Evolutionary conservation across 106 monocot genomes (phyloP).

Genomic region (Xerophyta viscosa): DNA sequence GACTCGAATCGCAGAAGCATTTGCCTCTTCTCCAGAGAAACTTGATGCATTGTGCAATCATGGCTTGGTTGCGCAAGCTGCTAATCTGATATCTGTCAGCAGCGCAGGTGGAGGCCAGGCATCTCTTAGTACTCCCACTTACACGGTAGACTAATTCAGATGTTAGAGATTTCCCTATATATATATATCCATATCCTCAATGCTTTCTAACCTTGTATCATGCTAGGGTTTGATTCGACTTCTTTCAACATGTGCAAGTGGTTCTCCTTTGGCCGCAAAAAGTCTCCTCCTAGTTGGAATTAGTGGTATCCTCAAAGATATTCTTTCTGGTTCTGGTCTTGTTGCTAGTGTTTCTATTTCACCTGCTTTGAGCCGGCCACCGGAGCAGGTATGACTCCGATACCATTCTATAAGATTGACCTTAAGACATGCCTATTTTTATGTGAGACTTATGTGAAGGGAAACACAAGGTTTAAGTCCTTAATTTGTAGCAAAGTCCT

Average conservation of each 20-base stretch:
- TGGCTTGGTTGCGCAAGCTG: conserved; percentile 87
- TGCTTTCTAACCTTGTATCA: not conserved
- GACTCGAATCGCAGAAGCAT: conserved; percentile 79
- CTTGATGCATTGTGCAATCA: conserved; percentile 90
- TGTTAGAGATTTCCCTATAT: too few species aligned
- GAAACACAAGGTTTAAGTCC: too few species aligned
- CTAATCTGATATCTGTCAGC: conserved; percentile 68
- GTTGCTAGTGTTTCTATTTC: conserved; percentile 66
- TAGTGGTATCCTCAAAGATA: conserved; percentile 86
- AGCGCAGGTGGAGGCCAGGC: conserved; percentile 82
- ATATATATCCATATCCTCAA: too few species aligned
- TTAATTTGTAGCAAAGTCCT: too few species aligned
- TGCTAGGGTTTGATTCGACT: conserved; percentile 91
- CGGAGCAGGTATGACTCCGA: conserved; percentile 99
- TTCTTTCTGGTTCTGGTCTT: conserved; percentile 79
- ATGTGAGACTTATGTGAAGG: too few species aligned
- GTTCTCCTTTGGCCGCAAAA: conserved; percentile 80
- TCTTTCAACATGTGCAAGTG: conserved; percentile 92
- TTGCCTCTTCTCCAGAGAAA: conserved; percentile 79
- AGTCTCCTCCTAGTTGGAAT: conserved; percentile 90
- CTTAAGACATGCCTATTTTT: too few species aligned
- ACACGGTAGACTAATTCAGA: conserved; percentile 39
- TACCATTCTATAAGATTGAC: too few species aligned
- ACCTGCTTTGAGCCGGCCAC: conserved; percentile 86
- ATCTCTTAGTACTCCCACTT: conserved; percentile 85